phyloP scores from a whole-genome alignment of 2,329 filamentous ascomycete species.

The Colletotrichum liriopes region DNA sequence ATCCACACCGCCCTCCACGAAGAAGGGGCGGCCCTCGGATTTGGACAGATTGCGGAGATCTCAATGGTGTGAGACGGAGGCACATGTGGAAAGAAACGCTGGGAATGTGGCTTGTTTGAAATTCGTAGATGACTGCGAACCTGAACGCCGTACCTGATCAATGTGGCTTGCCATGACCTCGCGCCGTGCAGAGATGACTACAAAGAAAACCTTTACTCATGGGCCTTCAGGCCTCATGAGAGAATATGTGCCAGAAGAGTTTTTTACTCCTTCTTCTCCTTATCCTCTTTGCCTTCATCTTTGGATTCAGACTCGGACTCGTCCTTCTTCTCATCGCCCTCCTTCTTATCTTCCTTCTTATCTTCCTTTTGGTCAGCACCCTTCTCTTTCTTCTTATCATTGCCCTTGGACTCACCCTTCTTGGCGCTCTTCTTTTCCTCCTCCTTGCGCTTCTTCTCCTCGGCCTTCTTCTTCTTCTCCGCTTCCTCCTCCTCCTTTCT shows the following conservation, averaged over 20 bases:
- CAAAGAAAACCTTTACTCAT: neutral
- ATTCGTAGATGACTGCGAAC: neutral
- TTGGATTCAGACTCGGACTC: conserved; percentile 7
- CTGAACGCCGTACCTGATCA: conserved; percentile 12
- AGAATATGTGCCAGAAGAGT: neutral
- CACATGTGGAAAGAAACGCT: neutral
- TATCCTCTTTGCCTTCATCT: conserved; percentile 17
- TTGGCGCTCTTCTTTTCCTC: conserved; percentile 47
- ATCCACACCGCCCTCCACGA: neutral
- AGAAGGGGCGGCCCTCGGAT: neutral
- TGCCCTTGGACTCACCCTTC: conserved; percentile 46
- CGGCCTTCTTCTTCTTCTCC: conserved; percentile 54
- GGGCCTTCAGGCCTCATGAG: neutral
- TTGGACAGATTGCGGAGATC: neutral
- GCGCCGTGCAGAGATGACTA: neutral
- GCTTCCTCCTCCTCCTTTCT: conserved; percentile 58
- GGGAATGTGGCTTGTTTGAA: neutral
- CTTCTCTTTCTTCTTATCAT: conserved; percentile 44
- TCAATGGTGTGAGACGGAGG: neutral
- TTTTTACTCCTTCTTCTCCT: conserved; percentile 34
- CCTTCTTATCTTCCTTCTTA: conserved; percentile 34
- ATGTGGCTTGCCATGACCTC: neutral
- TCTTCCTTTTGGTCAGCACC: conserved; percentile 12
- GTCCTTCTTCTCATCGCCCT: neutral
- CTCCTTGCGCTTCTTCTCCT: conserved; percentile 52